Evolutionary conservation across 2,329 filamentous ascomycete genomes (phyloP), one percentile per base, ranked within the genome.

Genomic region (Alternaria infectoria): DNA sequence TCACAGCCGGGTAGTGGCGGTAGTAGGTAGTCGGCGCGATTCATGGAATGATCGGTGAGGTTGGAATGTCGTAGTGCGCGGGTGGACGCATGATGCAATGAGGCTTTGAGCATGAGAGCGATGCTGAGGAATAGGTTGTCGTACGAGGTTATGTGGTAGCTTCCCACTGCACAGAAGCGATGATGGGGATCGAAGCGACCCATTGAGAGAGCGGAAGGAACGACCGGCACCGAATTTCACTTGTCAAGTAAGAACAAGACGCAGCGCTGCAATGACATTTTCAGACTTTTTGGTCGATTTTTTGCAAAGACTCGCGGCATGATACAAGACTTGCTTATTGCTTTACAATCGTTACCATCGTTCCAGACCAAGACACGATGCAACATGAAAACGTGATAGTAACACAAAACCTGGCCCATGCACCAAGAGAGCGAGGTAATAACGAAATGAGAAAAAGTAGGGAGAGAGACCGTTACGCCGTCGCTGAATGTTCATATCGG

Each of bases 341-440:
- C 49, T 52, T 25, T 19, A 25, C 32, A 23, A 23, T 40, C 30
- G 49, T 51, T 36, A 10, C 26, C 3, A 32, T 51, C 47, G 28
- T 51, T 36, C 17, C 49, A 36, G 9, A 11, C 43, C 30, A 17
- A 50, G 13, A 25, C 19, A 40, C 30, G n/a, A 8, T 40, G 88
- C 59, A 93, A 93, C 75, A 87, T 89, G 6, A 36, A 19, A 54
- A 19, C 15, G 40, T 28, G 23, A n/a, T 73, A 70, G 49, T 70
- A 76, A 71, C 25, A 74, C 67, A 74, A 47, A 57, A 32, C 56
- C 68, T 56, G 49, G 59, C 54, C 54, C 61, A 58, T 40, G 49
- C 25, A 47, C 32, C 57, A 19, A 49, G 19, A 51, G 54, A 61
- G 68, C 58, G 50, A 66, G 65, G 59, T 17, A 19, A 44, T 54